Evolutionary conservation across 148 eudicot genomes (phyloP).

Genomic region (Dianthus caryophyllus): DNA sequence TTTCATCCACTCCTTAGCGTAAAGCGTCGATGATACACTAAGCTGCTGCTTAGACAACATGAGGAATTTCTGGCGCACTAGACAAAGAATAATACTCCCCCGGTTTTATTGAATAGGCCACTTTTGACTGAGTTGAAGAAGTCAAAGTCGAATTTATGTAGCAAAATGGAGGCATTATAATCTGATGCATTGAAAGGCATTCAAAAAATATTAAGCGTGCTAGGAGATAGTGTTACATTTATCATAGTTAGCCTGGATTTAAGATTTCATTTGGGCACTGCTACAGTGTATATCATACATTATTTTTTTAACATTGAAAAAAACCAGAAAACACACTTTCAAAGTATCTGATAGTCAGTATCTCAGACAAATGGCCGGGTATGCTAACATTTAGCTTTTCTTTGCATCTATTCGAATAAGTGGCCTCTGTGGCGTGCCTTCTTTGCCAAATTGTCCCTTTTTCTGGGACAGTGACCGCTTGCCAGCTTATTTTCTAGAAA

Average conservation of each 20-base stretch:
- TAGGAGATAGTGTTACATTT: background rate
- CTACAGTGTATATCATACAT: background rate
- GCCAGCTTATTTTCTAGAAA: too few species aligned
- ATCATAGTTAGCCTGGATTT: background rate
- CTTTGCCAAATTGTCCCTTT: conserved; percentile 67
- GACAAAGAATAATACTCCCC: background rate
- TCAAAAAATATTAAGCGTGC: too few species aligned
- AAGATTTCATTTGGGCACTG: background rate
- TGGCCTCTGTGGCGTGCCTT: conserved; percentile 73
- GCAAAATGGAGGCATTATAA: background rate
- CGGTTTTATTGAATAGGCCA: too few species aligned
- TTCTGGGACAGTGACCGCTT: conserved; percentile 57
- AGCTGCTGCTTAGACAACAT: background rate
- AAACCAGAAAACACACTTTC: background rate
- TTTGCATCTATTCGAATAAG: conserved; percentile 60
- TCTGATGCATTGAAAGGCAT: background rate
- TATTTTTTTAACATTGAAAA: background rate
- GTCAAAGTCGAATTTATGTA: too few species aligned
- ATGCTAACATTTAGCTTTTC: conserved; percentile 21
- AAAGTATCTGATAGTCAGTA: background rate
- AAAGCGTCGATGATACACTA: background rate
- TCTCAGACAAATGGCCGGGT: background rate
- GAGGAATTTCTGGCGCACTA: background rate
- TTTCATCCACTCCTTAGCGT: background rate
- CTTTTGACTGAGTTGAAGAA: too few species aligned